Evolutionary conservation across 1,139 yeast species (phyloP), one percentile per base, ranked within the genome.

Genomic region (Saccharomyces hybrid): DNA sequence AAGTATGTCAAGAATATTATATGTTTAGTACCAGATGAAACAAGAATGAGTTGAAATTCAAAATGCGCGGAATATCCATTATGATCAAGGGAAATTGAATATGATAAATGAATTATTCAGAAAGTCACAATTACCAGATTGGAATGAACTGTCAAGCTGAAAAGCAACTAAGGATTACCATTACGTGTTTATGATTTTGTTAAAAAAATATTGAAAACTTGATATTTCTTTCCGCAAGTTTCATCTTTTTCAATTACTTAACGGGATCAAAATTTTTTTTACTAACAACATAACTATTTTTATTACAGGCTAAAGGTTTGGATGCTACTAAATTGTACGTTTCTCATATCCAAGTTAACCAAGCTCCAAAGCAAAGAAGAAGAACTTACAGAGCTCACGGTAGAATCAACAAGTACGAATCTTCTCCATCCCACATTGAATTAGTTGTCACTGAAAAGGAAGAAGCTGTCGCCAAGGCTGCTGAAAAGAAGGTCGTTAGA

Each of bases 311-410:
- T 71, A 93, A 93, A 85, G 99, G 99, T 74, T 89, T 93, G 79
- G 98, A 93, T 76, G 84, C 88, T 71, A 83, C 95, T 73, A 88
- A 86, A 77, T 87, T 93, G 78, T 87, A 86, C 80, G 84, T 93
- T 75, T 85, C 96, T 72, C 98, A 93, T 88, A 91, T 95, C 76
- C 99, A 95, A 84, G 99, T 93, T 74, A 95, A 93, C 96, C 97
- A 90, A 79, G 99, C 99, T 73, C 99, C 99, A 81, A 90, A 90
- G 83, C 96, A 89, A 83, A 95, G 99, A 85, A 93, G 99, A 84
- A 90, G 99, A 83, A 93, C 99, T 75, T 95, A 83, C 97, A 93
- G 99, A 86, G 99, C 99, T 73, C 99, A 93, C 86, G 99, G 99
- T 88, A 91, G 98, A 86, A 88, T 90, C 78, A 93, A 91, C 81